Conservation (phyloP, 75 land plant species). For the Pinus taeda region DNA sequence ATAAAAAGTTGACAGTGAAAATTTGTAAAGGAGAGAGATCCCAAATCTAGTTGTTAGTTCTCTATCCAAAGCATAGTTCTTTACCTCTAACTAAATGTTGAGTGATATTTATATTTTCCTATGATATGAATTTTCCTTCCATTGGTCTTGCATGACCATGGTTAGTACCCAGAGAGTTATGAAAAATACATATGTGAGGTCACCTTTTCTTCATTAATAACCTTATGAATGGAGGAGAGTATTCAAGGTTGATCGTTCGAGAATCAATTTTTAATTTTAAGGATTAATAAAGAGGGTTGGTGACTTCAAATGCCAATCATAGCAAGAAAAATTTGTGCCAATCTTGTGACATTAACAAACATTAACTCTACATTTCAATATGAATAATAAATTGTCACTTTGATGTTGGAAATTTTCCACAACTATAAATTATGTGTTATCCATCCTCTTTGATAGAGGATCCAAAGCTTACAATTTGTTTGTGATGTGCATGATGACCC, state of each 20-base stretch:
- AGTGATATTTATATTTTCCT: not conserved
- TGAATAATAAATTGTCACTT: not conserved
- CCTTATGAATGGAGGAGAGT: slow-evolving; percentile 8
- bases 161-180: slow-evolving; percentile 7
- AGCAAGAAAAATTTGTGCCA: slow-evolving; percentile 27
- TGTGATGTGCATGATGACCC: too few species aligned
- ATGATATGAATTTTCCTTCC: not conserved
- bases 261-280: slow-evolving; percentile 5
- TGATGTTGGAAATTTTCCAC: too few species aligned
- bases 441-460: too few species aligned
- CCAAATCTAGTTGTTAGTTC: not conserved
- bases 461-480: too few species aligned
- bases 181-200: slow-evolving; percentile 4
- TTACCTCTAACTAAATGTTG: slow-evolving; percentile 1
- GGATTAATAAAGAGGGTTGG: slow-evolving; percentile 6
- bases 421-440: too few species aligned
- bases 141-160: slow-evolving; percentile 8
- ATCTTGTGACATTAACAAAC: slow-evolving; percentile 15
- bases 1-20: slow-evolving; percentile 8
- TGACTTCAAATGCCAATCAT: slow-evolving; percentile 11
- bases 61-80: slow-evolving; percentile 1
- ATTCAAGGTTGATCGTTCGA: not conserved
- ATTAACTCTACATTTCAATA: slow-evolving; percentile 1
- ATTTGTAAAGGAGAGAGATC: slow-evolving; percentile 9
- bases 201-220: slow-evolving; percentile 1